A percentile compares a stretch with the other conserved stretches of the same genome.
Conservation (phyloP, 305 asterid genomes). For the Nicotiana rustica region DNA sequence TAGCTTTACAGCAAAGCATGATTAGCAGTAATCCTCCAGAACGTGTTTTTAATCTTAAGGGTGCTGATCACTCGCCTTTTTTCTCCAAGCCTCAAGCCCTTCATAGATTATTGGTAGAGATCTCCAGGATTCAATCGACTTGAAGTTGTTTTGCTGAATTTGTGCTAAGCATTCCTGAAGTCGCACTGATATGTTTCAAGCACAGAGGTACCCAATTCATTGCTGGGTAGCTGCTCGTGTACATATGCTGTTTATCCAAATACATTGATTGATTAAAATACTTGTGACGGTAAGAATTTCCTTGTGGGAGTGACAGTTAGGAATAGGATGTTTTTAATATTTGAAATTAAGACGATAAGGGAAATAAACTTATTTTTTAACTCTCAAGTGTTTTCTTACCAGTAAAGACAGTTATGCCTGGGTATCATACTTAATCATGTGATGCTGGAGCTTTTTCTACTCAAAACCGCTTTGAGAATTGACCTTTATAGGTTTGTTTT, state of each 20-base stretch:
- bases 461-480: not conserved
- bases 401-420: not conserved
- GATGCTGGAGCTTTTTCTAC: not conserved
- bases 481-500: not conserved
- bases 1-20: slow-evolving; percentile 76
- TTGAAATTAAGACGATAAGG: not conserved
- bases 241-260: slow-evolving; percentile 1
- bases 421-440: not conserved
- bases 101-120: slow-evolving; percentile 77
- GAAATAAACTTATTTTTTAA: slow-evolving; percentile 26
- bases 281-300: not conserved
- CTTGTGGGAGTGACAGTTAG: not conserved
- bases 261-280: not conserved
- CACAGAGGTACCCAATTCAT: slow-evolving; percentile 18
- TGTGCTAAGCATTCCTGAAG: not conserved
- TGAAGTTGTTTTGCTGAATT: slow-evolving; percentile 39
- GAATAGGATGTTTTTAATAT: not conserved
- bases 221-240: slow-evolving; percentile 7
- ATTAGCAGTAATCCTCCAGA: slow-evolving; percentile 71
- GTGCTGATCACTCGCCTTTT: slow-evolving; percentile 95
- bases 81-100: slow-evolving; percentile 97
- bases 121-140: slow-evolving; percentile 61
- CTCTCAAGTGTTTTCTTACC: not conserved
- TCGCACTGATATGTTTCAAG: slow-evolving; percentile 16
- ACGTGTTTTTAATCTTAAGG: slow-evolving; percentile 75